A percentile compares a stretch with the other conserved stretches of the same genome.
These are phyloP conservation scores for Biscogniauxia sp. DNA, from an alignment of 2,329 filamentous ascomycete genomes.

Conservation along the genomic window DNA sequence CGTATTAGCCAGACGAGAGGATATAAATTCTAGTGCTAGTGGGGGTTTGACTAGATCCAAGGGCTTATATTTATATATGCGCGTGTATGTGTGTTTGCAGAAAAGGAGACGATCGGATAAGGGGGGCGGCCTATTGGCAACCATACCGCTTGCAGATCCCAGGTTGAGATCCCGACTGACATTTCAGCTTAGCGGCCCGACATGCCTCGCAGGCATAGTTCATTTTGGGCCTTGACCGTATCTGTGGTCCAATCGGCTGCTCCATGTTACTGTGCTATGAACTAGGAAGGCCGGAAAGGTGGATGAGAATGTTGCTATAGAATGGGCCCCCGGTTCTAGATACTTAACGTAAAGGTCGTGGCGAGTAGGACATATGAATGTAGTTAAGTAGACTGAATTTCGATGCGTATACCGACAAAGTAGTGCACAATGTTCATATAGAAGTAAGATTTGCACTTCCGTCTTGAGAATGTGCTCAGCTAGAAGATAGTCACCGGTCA, in stretches of 20 bases:
- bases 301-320: background rate
- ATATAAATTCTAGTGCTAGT: too few species aligned
- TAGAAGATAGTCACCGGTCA: background rate
- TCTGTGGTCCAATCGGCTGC: conserved; percentile 15
- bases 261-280: conserved; percentile 12
- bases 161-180: conserved; percentile 45
- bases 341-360: background rate
- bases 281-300: background rate
- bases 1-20: background rate
- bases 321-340: background rate
- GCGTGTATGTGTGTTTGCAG: background rate
- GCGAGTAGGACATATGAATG: background rate
- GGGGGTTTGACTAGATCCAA: too few species aligned
- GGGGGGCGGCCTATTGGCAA: background rate
- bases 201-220: conserved; percentile 55
- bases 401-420: background rate
- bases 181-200: conserved; percentile 52
- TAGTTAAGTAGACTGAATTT: background rate
- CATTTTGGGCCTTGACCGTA: conserved; percentile 28
- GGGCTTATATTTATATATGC: background rate
- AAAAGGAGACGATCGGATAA: background rate
- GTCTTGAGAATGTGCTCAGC: background rate
- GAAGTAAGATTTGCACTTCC: background rate
- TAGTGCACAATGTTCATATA: background rate
- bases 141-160: conserved; percentile 51